These are phyloP conservation scores for Bullera alba DNA, from an alignment of 768 basidiomycete genomes.

Conservation along the genomic window DNA sequence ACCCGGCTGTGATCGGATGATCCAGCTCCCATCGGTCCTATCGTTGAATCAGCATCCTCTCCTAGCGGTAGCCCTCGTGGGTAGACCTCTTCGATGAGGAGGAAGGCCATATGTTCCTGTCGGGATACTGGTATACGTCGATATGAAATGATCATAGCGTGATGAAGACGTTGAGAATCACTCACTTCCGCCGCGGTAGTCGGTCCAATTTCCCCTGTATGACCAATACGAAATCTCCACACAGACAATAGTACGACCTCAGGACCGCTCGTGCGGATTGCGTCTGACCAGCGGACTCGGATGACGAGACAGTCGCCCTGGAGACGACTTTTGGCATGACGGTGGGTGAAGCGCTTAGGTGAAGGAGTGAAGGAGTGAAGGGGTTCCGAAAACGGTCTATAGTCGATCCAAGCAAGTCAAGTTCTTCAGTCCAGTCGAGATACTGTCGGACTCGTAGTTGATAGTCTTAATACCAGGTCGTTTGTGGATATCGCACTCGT, in stretches of 20 bases:
- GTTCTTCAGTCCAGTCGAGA: too few species aligned
- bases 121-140: conserved; percentile 1
- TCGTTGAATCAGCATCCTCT: conserved; percentile 56
- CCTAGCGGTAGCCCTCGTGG: conserved; percentile 68
- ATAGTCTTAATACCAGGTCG: too few species aligned
- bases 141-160: not conserved
- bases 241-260: conserved; percentile 46
- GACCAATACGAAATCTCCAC: conserved; percentile 47
- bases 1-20: conserved; percentile 67
- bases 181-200: conserved; percentile 42
- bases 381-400: not conserved
- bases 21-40: conserved; percentile 69
- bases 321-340: conserved; percentile 88
- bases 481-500: too few species aligned
- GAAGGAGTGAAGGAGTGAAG: not conserved
- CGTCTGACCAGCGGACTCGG: conserved; percentile 50
- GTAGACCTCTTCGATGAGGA: conserved; percentile 53
- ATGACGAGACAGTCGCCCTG: conserved; percentile 78
- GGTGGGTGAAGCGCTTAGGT: not conserved
- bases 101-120: conserved; percentile 8
- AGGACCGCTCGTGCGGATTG: conserved; percentile 44
- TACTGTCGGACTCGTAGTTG: too few species aligned
- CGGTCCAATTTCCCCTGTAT: conserved; percentile 43
- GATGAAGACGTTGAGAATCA: not conserved
- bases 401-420: too few species aligned